Evolutionary conservation across 192 early-diverging fungal genomes (phyloP).

Genomic region (Coemansia sp.): DNA sequence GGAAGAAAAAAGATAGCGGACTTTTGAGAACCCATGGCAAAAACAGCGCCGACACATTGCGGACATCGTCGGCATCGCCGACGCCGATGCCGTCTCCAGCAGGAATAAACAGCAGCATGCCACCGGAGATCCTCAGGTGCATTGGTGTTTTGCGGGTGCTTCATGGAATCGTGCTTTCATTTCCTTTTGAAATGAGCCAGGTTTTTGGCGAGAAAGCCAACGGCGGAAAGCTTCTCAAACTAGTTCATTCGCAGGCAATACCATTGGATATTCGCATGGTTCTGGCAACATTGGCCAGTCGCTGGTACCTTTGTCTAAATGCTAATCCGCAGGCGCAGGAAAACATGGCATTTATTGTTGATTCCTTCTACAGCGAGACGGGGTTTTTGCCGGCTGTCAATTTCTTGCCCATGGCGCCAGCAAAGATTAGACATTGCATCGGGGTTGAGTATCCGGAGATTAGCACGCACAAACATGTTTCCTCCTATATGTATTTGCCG

Average conservation of each 20-base stretch:
- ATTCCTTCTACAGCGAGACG: conserved; percentile 15
- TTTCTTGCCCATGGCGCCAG: conserved; percentile 15
- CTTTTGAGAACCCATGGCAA: neutral
- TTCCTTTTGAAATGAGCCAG: conserved; percentile 16
- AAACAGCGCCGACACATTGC: neutral
- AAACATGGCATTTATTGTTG: conserved; percentile 22
- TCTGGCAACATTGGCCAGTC: conserved; percentile 14
- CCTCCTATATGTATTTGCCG: neutral
- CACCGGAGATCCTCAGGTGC: neutral
- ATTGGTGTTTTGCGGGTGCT: conserved; percentile 24
- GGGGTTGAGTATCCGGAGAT: too few relatives aligned
- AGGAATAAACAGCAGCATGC: conserved; percentile 1
- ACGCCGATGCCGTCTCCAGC: neutral
- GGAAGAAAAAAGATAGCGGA: neutral
- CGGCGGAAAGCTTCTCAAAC: conserved; percentile 11
- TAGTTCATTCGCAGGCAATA: neutral
- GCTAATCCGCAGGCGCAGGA: neutral
- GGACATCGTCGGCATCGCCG: neutral
- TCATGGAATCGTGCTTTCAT: conserved; percentile 26
- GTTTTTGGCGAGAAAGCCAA: conserved; percentile 6
- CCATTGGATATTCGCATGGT: conserved; percentile 29
- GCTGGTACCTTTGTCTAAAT: conserved; percentile 24
- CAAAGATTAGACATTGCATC: neutral
- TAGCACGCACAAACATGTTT: neutral
- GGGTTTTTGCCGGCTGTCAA: conserved; percentile 9